Conservation (phyloP, 2,329 filamentous ascomycete genomes). For the Thelonectria rubi region DNA sequence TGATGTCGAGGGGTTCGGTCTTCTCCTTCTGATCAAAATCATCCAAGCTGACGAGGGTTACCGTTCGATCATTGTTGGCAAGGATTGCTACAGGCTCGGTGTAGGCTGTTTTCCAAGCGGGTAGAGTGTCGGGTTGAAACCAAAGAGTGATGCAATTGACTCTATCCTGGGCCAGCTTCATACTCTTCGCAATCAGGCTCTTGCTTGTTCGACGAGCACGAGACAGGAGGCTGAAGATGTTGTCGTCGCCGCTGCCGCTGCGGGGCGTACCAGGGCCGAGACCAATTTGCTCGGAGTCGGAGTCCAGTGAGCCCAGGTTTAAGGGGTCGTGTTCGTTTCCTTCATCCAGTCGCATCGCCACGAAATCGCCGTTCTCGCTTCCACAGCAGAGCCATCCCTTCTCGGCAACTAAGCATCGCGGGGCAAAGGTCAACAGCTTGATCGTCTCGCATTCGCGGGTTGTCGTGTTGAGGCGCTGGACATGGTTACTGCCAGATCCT, state of each 20-base stretch:
- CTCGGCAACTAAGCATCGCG: conserved; percentile 87
- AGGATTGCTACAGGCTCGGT: conserved; percentile 71
- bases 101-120: conserved; percentile 53
- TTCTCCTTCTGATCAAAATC: conserved; percentile 59
- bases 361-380: conserved; percentile 87
- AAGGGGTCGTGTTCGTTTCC: conserved; percentile 42
- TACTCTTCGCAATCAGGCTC: conserved; percentile 59
- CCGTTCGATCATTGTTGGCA: conserved; percentile 90
- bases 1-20: conserved; percentile 69
- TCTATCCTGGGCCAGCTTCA: conserved; percentile 66
- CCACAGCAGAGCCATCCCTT: conserved; percentile 92
- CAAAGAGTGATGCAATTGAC: conserved; percentile 74
- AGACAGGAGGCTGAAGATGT: conserved; percentile 48
- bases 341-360: conserved; percentile 73
- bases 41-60: conserved; percentile 82
- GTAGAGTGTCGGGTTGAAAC: conserved; percentile 57
- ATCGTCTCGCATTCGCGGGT: conserved; percentile 77
- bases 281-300: conserved; percentile 41
- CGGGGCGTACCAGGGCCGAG: conserved; percentile 44
- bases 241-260: conserved; percentile 44
- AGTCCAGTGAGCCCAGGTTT: conserved; percentile 42
- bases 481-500: conserved; percentile 69
- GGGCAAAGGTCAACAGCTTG: conserved; percentile 74
- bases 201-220: conserved; percentile 54
- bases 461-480: conserved; percentile 75